Percentiles rank a stretch among this genome's conserved stretches.
These are phyloP conservation scores for Endoconidiophora polonica DNA, from an alignment of 2,329 filamentous ascomycete species.

Conservation along the genomic window DNA sequence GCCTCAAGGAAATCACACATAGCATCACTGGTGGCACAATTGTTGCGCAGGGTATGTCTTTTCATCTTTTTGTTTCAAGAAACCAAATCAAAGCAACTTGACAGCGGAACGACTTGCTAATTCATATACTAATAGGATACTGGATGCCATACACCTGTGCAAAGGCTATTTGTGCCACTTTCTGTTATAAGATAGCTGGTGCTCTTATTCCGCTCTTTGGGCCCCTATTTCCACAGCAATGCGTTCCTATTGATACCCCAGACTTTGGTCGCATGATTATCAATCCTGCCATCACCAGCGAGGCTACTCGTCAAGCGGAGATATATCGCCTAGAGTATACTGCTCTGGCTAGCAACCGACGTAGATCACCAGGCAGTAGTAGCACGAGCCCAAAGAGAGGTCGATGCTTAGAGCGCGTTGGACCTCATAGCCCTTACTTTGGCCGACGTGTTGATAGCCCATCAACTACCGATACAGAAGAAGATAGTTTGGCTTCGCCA, in stretches of 20 bases:
- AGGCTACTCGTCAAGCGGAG: constrained; percentile 34
- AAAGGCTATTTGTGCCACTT: constrained; percentile 71
- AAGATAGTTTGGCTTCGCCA: constrained; percentile 18
- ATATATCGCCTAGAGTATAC: constrained; percentile 23
- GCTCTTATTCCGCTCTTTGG: constrained; percentile 87
- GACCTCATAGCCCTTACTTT: constrained; percentile 5
- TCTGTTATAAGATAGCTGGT: constrained; percentile 70
- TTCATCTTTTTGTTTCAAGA: constrained; percentile 12
- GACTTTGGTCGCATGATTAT: constrained; percentile 53
- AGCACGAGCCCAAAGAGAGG: constrained; percentile 5
- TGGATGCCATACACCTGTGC: constrained; percentile 91
- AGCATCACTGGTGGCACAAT: constrained; percentile 90
- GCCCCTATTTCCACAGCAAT: constrained; percentile 57
- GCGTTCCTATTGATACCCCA: constrained; percentile 46
- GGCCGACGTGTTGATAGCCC: constrained; percentile 17
- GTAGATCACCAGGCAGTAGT: constrained; percentile 2
- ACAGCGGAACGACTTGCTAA: constrained; percentile 10
- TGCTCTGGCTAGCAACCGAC: background rate
- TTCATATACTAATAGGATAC: constrained; percentile 48
- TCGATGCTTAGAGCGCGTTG: background rate
- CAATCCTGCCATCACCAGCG: constrained; percentile 34
- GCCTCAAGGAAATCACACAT: constrained; percentile 75
- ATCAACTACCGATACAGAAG: constrained; percentile 26
- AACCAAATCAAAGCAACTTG: background rate
- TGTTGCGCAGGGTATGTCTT: constrained; percentile 60